A percentile compares a stretch with the other conserved stretches of the same genome.
Evolutionary conservation across 768 basidiomycete genomes (phyloP).

Genomic region (Kwoniella heveanensis): DNA sequence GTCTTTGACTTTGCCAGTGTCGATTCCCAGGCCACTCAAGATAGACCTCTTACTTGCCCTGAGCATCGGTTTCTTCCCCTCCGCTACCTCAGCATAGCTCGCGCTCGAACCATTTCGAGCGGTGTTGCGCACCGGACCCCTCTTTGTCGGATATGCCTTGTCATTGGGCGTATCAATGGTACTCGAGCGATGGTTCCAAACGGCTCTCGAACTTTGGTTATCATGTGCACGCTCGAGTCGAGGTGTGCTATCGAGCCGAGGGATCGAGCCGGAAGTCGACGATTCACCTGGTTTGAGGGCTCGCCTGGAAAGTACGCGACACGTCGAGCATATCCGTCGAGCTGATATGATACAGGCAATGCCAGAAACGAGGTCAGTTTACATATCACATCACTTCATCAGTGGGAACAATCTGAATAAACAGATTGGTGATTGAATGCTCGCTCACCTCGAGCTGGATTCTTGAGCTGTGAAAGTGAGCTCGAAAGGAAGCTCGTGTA

Average conservation of each 20-base stretch:
- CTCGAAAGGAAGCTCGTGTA: neutral
- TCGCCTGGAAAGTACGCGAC: neutral
- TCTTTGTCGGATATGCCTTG: no score
- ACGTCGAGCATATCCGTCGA: slow-evolving; percentile 17
- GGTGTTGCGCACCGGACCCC: no score
- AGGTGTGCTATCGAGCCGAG: no score
- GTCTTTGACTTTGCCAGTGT: neutral
- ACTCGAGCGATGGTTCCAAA: no score
- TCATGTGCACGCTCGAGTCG: no score
- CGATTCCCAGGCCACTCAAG: neutral
- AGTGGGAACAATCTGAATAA: no score
- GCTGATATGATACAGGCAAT: neutral
- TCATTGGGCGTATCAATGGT: no score
- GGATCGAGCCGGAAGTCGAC: neutral
- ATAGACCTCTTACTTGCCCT: neutral
- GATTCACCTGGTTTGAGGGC: slow-evolving; percentile 7
- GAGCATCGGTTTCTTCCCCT: neutral
- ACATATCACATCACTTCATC: no score
- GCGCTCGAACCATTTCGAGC: no score
- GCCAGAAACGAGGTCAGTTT: no score
- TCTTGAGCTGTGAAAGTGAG: neutral
- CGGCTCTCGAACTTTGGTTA: no score
- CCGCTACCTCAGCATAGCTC: neutral
- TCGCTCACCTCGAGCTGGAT: neutral
- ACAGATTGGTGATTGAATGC: neutral